phyloP scores from a whole-genome alignment of 164 flowering plant genomes.

The Tetrastigma voinierianum region DNA sequence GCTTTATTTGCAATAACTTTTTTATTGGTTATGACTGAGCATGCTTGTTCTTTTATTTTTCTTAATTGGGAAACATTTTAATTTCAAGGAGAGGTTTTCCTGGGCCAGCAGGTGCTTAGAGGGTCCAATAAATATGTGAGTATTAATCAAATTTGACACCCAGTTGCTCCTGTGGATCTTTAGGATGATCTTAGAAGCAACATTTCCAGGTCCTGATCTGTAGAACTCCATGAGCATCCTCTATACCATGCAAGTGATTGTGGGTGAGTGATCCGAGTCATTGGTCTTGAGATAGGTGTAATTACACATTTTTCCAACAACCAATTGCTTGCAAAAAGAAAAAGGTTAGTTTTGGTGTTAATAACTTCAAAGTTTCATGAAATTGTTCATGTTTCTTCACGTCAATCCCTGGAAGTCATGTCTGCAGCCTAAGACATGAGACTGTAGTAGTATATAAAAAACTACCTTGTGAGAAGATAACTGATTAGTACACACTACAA shows the following conservation, averaged over 20 bases:
- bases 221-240: background rate
- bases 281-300: background rate
- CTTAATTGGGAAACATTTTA: background rate
- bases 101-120: background rate
- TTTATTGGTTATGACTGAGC: too few relatives aligned
- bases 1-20: background rate
- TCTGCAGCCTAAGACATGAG: too few relatives aligned
- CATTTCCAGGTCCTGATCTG: background rate
- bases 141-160: too few relatives aligned
- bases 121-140: background rate
- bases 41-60: background rate
- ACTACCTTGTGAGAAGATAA: too few relatives aligned
- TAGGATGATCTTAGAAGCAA: background rate
- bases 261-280: background rate
- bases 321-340: background rate
- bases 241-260: conserved; percentile 1
- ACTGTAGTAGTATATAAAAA: too few relatives aligned
- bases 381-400: too few relatives aligned
- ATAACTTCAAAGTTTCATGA: too few relatives aligned
- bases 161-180: background rate
- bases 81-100: background rate
- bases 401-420: too few relatives aligned
- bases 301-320: background rate
- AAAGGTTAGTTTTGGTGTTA: too few relatives aligned
- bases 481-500: too few relatives aligned